phyloP scores from a whole-genome alignment of 2,329 filamentous ascomycete genomes.

The Massarina eburnea region DNA sequence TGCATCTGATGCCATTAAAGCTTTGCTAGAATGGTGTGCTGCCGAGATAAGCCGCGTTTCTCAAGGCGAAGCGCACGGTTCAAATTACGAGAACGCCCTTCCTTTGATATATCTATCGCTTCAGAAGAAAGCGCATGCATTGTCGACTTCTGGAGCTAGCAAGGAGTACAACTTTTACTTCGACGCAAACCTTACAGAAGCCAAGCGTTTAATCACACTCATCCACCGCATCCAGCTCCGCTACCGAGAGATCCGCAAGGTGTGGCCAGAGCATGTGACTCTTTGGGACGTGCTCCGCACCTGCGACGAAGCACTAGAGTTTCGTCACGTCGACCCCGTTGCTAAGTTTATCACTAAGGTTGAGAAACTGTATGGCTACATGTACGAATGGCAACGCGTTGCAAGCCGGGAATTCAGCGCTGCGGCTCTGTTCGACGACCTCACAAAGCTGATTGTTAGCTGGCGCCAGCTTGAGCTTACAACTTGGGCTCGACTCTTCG shows the following conservation, averaged over 20 bases:
- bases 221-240: conserved; percentile 68
- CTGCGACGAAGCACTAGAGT: conserved; percentile 73
- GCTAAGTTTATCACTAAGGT: conserved; percentile 83
- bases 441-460: conserved; percentile 78
- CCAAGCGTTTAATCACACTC: conserved; percentile 70
- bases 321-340: conserved; percentile 79
- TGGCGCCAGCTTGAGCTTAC: conserved; percentile 91
- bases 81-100: conserved; percentile 56
- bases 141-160: conserved; percentile 35
- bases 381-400: conserved; percentile 95
- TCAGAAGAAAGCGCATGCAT: conserved; percentile 58
- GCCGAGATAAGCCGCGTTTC: conserved; percentile 29
- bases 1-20: conserved; percentile 26
- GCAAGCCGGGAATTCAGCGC: conserved; percentile 79
- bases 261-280: conserved; percentile 74
- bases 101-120: conserved; percentile 67
- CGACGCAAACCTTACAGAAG: conserved; percentile 75
- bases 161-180: conserved; percentile 82
- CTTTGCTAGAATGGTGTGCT: conserved; percentile 34
- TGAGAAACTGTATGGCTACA: conserved; percentile 80
- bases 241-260: conserved; percentile 68
- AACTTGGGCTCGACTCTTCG: conserved; percentile 87
- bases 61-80: conserved; percentile 25
- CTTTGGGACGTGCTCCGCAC: conserved; percentile 75
- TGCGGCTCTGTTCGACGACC: conserved; percentile 68